Percentiles rank a stretch among this genome's conserved stretches.
Conservation (phyloP, 2,329 filamentous ascomycete genomes). For the Epichloe baconii region DNA sequence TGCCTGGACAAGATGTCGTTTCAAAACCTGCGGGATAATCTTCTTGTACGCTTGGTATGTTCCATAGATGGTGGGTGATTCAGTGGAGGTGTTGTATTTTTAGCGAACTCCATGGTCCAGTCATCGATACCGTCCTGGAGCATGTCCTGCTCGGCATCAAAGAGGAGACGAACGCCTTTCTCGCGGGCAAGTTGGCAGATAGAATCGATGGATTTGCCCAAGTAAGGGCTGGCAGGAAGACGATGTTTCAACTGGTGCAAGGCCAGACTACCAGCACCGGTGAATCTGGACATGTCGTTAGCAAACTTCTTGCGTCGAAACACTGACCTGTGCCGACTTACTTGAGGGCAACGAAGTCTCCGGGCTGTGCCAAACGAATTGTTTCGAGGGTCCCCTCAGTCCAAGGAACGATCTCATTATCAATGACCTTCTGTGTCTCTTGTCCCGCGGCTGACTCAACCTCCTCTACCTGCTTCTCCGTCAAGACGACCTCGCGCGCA, state of each 20-base stretch:
- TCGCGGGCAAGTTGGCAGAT: constrained; percentile 61
- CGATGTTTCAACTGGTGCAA: constrained; percentile 52
- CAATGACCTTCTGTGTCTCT: constrained; percentile 35
- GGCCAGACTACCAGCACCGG: constrained; percentile 65
- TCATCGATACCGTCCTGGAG: constrained; percentile 69
- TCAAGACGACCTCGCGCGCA: constrained; percentile 66
- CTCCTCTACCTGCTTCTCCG: constrained; percentile 35
- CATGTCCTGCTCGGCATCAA: constrained; percentile 74
- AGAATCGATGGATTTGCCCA: constrained; percentile 56
- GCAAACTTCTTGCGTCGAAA: neutral
- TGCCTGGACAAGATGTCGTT: constrained; percentile 46
- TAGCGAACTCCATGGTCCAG: constrained; percentile 68
- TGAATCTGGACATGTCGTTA: constrained; percentile 40
- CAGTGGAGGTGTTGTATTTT: constrained; percentile 57
- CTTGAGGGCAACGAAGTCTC: constrained; percentile 56
- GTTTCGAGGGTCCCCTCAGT: constrained; percentile 61
- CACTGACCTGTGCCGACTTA: constrained; percentile 16
- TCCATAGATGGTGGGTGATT: constrained; percentile 60
- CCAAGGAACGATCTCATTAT: constrained; percentile 58
- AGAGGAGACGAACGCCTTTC: constrained; percentile 60
- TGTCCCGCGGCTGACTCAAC: constrained; percentile 31
- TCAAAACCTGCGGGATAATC: constrained; percentile 41
- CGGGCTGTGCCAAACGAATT: constrained; percentile 48
- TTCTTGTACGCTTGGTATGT: constrained; percentile 73
- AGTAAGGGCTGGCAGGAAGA: constrained; percentile 47